A percentile compares a stretch with the other conserved stretches of the same genome.
Conservation (phyloP, 1,284 basidiomycete genomes). For the Ustilago bromivora region DNA sequence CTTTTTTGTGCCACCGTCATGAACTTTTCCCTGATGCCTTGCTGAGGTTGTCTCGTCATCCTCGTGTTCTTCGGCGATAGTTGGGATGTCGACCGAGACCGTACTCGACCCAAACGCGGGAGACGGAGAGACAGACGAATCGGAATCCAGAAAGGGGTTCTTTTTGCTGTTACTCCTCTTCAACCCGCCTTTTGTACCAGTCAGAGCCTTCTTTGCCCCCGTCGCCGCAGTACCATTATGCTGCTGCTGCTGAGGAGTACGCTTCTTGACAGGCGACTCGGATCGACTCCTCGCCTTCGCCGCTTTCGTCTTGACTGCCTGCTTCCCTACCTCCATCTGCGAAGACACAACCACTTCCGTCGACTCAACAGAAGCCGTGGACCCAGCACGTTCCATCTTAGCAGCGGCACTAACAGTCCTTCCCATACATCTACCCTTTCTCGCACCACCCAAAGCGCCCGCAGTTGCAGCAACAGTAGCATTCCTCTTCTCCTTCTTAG, state of each 20-base stretch:
- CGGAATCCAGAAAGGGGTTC: conserved; percentile 27
- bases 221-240: conserved; percentile 7
- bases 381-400: conserved; percentile 37
- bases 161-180: conserved; percentile 39
- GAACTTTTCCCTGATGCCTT: conserved; percentile 37
- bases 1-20: conserved; percentile 37
- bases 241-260: not conserved
- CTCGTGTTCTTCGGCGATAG: conserved; percentile 26
- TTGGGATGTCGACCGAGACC: conserved; percentile 30
- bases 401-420: conserved; percentile 40
- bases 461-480: conserved; percentile 18
- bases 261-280: conserved; percentile 41
- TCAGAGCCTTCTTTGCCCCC: not conserved
- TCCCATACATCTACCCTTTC: conserved; percentile 33
- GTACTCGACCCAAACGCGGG: not conserved
- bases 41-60: conserved; percentile 3
- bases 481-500: conserved; percentile 43
- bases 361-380: conserved; percentile 9
- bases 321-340: conserved; percentile 14
- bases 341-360: conserved; percentile 9
- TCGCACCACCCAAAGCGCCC: conserved; percentile 8
- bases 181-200: conserved; percentile 18
- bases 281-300: conserved; percentile 37
- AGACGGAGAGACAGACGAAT: conserved; percentile 8
- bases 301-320: conserved; percentile 12